Conservation (phyloP, 441 rosid species). For the Metrosideros polymorpha region DNA sequence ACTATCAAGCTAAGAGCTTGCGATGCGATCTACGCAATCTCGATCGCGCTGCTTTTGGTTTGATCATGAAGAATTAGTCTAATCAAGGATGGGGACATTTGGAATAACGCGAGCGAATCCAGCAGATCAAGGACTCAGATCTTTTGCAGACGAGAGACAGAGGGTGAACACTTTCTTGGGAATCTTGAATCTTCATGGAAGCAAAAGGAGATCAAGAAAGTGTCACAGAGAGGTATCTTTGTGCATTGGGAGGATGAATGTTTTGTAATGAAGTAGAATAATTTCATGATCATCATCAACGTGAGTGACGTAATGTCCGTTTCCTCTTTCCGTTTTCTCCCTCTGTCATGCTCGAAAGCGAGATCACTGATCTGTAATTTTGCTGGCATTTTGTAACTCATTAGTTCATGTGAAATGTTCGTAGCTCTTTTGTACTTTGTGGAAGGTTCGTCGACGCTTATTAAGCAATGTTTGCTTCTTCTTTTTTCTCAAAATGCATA, state of each 20-base stretch:
- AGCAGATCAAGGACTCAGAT: neutral
- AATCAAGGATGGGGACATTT: neutral
- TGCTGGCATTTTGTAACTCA: constrained; percentile 24
- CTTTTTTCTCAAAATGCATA: neutral
- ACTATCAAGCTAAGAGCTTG: neutral
- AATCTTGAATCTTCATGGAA: neutral
- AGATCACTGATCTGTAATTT: constrained; percentile 12
- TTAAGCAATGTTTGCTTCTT: neutral
- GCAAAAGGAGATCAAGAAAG: neutral
- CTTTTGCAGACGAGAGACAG: neutral
- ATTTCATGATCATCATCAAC: neutral
- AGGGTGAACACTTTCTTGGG: neutral
- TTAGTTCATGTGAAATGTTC: constrained; percentile 4
- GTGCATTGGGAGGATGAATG: neutral
- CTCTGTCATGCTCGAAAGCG: neutral
- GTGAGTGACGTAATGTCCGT: neutral
- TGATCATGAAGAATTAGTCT: neutral
- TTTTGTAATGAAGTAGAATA: neutral
- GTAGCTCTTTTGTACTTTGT: neutral
- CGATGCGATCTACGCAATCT: neutral
- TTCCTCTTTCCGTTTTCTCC: neutral
- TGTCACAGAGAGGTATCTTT: neutral
- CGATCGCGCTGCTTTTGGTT: neutral
- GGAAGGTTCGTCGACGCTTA: accelerated
- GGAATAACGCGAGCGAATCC: neutral